Evolutionary conservation across 352 stramenopile genomes (phyloP), one percentile per base, ranked within the genome.

Genomic region (Hyphochytrium catenoides): DNA sequence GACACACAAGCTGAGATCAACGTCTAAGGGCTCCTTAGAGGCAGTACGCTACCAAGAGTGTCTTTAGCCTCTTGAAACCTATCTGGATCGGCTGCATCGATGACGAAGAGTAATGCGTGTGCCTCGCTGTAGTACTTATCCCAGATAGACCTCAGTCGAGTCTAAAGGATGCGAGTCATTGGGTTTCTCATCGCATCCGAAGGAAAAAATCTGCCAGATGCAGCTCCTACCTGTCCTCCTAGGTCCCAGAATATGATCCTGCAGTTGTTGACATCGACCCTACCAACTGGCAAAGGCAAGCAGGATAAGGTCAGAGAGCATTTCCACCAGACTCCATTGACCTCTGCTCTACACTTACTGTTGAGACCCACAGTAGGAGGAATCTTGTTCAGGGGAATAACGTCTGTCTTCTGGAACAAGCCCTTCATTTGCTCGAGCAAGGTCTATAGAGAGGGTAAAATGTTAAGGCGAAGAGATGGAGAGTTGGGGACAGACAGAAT

Each of bases 71-170:
- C 76, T 30, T 84, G 57, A 37, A 91, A 86, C n/a, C 76, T 51
- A 18, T 43, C 41, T 35, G 67, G 51, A 50, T 90, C 82, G 24
- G 69, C 66, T 15, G 72, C 68, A 46, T 91, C 76, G 29, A 91
- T 51, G 31, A 91, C 72, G 39, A 90, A 91, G 32, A 91, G 63
- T 23, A 91, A 59, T 25, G 68, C 76, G 46, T 91, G 70, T 31
- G 75, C 83, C 46, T 89, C 74, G 25, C 66, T 78, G 52, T 91
- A 91, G 44, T 91, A 91, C 47, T 87, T 90, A 51, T 84, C 78
- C 76, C 76, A 91, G 32, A 91, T 86, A 17, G 67, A 66, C 22
- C 76, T 63, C 43, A 91, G 51, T 20, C 69, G 66, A n/a, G n/a
- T n/a, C n/a, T n/a, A n/a, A n/a, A n/a, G n/a, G n/a, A n/a, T n/a